A percentile compares a stretch with the other conserved stretches of the same genome.
phyloP scores from a whole-genome alignment of 2,329 filamentous ascomycete genomes.

The Pseudogymnoascus sp. region DNA sequence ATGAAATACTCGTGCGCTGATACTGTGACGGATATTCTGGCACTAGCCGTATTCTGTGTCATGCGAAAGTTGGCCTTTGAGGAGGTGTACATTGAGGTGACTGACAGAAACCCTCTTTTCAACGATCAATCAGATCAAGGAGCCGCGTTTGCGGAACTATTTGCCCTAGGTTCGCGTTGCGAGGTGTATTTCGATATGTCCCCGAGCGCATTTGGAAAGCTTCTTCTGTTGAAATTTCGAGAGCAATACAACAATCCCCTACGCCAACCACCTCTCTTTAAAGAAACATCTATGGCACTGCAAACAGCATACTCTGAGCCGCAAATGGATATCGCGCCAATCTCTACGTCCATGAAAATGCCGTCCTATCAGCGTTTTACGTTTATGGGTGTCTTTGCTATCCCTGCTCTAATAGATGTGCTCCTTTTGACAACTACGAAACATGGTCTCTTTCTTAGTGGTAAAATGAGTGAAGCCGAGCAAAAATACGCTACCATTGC shows the following conservation, averaged over 20 bases:
- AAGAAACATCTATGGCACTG: constrained; percentile 42
- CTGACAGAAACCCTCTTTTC: constrained; percentile 55
- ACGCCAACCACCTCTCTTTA: constrained; percentile 43
- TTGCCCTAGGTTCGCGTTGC: constrained; percentile 56
- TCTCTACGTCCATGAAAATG: constrained; percentile 38
- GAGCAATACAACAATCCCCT: constrained; percentile 39
- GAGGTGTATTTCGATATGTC: constrained; percentile 55
- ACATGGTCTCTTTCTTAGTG: constrained; percentile 54
- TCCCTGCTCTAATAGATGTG: constrained; percentile 57
- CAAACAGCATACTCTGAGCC: constrained; percentile 45
- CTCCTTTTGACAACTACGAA: constrained; percentile 51
- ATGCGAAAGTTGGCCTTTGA: constrained; percentile 51
- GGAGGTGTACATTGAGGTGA: constrained; percentile 57
- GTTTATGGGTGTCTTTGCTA: constrained; percentile 54
- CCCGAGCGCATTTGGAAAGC: constrained; percentile 41
- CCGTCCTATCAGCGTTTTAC: constrained; percentile 26
- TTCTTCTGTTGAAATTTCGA: constrained; percentile 27
- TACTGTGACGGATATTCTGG: constrained; percentile 46
- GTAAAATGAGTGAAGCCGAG: constrained; percentile 46
- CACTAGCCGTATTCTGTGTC: constrained; percentile 51
- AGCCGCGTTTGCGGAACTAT: constrained; percentile 57
- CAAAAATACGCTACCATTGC: constrained; percentile 48
- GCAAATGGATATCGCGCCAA: constrained; percentile 44
- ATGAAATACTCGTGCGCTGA: constrained; percentile 29
- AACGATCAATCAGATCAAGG: constrained; percentile 56